Evolutionary conservation across 768 basidiomycete genomes (phyloP), one percentile per base, ranked within the genome.

Genomic region (Tricholoma saponaceum): DNA sequence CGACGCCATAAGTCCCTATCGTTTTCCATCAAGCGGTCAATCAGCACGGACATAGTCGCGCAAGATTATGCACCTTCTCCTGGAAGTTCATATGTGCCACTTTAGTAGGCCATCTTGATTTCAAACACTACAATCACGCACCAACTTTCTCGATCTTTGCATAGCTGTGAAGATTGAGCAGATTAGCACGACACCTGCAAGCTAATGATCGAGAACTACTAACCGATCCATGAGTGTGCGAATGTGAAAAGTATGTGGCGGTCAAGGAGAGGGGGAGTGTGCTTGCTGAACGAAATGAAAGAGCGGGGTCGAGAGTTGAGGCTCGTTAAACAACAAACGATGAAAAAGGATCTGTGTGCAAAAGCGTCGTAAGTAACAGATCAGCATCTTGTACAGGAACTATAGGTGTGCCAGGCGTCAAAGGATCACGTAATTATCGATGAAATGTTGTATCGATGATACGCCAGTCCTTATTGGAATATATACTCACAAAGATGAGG

Each of bases 141-240:
- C 95, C 95, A 67, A 98, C 85, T 87, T 98, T 98, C 79, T 98
- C 95, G 64, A 98, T 85, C 83, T 95, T 97, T 61, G 92, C 89
- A 74, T 98, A 98, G 67, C 96, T 96, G 59, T 70, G 62, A 39
- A 51, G 43, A 58, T 59, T 51, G 58, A 54, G 54, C 55, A 58
- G 58, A 53, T 60, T 60, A 62, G 59, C 57, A 43, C 59, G 13
- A 14, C 64, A 44, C 57, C 46, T 55, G 37, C 49, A 60, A 39
- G 56, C 54, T 54, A 50, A 59, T 56, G 55, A 52, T 55, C 53
- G 26, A 54, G 37, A 51, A 55, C 52, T 52, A 57, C 76, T 66
- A 58, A 81, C 79, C 79, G 76, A 62, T 81, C 80, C 80, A 82
- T 80, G 50, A 55, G 20, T 52, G 59, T 44, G 52, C 37, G 49